Percentiles rank a stretch among this genome's conserved stretches.
These are phyloP conservation scores for Paraurostyla sp. DNA, from an alignment of 73 alveolate species.

Conservation along the genomic window DNA sequence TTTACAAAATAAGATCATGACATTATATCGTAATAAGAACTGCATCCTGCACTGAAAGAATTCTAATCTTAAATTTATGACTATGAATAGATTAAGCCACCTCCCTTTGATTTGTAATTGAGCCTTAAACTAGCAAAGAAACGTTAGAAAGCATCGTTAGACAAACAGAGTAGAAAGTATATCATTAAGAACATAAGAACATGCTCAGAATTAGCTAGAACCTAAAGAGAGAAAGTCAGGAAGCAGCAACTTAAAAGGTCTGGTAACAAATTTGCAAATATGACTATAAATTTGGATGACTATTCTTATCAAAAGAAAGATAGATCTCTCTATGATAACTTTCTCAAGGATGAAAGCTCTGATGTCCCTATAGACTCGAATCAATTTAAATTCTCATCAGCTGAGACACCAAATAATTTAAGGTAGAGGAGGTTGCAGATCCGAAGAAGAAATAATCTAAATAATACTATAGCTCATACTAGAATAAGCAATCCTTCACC, in stretches of 20 bases:
- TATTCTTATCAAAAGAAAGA: not conserved
- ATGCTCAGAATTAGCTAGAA: constrained; percentile 34
- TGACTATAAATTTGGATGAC: not conserved
- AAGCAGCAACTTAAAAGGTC: not conserved
- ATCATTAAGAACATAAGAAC: constrained; percentile 43
- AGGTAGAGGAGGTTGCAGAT: not conserved
- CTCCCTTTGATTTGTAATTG: not conserved
- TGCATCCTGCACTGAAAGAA: not conserved
- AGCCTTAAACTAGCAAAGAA: constrained; percentile 10
- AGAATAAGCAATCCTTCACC: too few species aligned
- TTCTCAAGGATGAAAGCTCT: not conserved
- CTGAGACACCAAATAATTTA: too few species aligned
- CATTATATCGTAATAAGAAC: constrained; percentile 23
- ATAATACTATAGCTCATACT: not conserved
- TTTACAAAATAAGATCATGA: constrained; percentile 29
- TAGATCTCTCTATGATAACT: not conserved
- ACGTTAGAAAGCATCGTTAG: constrained; percentile 26
- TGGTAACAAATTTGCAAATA: not conserved
- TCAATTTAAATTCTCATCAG: too few species aligned
- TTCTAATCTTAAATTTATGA: not conserved
- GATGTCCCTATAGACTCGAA: too few species aligned
- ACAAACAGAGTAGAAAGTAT: constrained; percentile 13
- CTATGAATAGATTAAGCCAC: constrained; percentile 36
- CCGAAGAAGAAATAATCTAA: not conserved
- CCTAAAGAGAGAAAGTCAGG: constrained; percentile 42